Base-by-base conservation (phyloP, 129 eudicot species). In the Saposhnikovia divaricata region DNA sequence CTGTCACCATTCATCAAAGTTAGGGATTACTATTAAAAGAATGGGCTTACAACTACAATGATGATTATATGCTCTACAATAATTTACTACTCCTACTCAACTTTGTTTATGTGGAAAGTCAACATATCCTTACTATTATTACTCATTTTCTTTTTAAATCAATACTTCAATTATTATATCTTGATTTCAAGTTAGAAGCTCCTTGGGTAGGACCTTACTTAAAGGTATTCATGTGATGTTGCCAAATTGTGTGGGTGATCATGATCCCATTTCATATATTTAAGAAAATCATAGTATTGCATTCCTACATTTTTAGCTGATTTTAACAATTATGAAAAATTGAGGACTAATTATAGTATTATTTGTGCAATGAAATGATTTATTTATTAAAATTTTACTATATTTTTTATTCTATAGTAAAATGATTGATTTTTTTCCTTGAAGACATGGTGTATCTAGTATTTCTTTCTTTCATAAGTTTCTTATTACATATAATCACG, bases 1-100 rank as follows among this genome's bases (percentile, higher is more conserved):
- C 43, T 46, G 78, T 75, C 78, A 75, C 78, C 15, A 75, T 45
- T 75, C 78, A 75, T 75, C 78, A 46, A 75, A 75, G 78, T 75
- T 75, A 45, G 78, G 78, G 78, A 75, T 75, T 46, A 75, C 78
- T 75, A 75, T 75, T 75, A 45, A n/a, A 46, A 79, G 46, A 69
- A 45, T 28, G 48, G 55, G 44, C 5, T 61, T 66, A 79, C 71
- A 79, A 79, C 65, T 37, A 71, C 76, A 79, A 44, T 27, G 74
- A 45, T 79, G 76, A 79, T 79, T 68, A 79, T 66, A 47, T 25
- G 61, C 78, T 79, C 42, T 18, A 45, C 55, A 79, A 79, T 66
- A 43, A 45, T 65, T 61, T 8, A 27, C 16, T 1, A 31, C 34
- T 31, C 34, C n/a, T n/a, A n/a, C n/a, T n/a, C n/a, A 6, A 37